These are phyloP conservation scores for Halophytophthora batemanensis DNA, from an alignment of 352 stramenopile species.

Conservation along the genomic window DNA sequence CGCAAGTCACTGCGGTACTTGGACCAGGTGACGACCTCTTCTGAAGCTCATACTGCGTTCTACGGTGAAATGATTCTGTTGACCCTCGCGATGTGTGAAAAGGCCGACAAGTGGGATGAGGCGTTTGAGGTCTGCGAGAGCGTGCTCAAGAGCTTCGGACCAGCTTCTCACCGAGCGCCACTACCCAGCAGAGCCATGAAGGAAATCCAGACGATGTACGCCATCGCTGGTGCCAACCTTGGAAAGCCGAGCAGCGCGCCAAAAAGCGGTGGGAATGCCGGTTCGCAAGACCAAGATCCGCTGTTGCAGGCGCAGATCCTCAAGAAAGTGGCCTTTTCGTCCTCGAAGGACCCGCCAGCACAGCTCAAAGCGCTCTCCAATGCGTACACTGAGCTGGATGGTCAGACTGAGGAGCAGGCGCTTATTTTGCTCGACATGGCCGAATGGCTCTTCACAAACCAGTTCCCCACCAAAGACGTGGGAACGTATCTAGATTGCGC, in stretches of 20 bases:
- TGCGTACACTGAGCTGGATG: constrained; percentile 60
- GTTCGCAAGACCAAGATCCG: constrained; percentile 39
- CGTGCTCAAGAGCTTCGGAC: constrained; percentile 20
- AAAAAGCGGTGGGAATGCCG: constrained; percentile 14
- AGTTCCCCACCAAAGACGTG: constrained; percentile 53
- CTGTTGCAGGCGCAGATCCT: constrained; percentile 60
- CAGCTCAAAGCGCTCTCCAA: constrained; percentile 56
- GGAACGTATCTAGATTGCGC: constrained; percentile 57
- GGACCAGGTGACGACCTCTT: constrained; percentile 11
- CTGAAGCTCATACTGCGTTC: constrained; percentile 12
- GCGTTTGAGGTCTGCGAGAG: constrained; percentile 36
- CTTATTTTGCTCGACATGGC: constrained; percentile 76
- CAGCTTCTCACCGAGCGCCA: constrained; percentile 9
- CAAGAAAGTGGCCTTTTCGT: constrained; percentile 64
- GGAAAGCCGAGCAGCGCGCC: constrained; percentile 29
- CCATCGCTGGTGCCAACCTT: constrained; percentile 59
- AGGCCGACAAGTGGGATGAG: constrained; percentile 38
- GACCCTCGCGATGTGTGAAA: constrained; percentile 50
- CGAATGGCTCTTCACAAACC: constrained; percentile 82
- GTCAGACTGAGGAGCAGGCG: constrained; percentile 55
- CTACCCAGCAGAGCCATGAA: constrained; percentile 31
- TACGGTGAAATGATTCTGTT: constrained; percentile 61
- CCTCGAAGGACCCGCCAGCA: constrained; percentile 45
- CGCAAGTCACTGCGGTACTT: constrained; percentile 23
- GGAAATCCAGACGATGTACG: constrained; percentile 47